A percentile compares a stretch with the other conserved stretches of the same genome.
These are phyloP conservation scores for Arthonia radiata DNA, from an alignment of 495 filamentous ascomycete species.

Conservation along the genomic window DNA sequence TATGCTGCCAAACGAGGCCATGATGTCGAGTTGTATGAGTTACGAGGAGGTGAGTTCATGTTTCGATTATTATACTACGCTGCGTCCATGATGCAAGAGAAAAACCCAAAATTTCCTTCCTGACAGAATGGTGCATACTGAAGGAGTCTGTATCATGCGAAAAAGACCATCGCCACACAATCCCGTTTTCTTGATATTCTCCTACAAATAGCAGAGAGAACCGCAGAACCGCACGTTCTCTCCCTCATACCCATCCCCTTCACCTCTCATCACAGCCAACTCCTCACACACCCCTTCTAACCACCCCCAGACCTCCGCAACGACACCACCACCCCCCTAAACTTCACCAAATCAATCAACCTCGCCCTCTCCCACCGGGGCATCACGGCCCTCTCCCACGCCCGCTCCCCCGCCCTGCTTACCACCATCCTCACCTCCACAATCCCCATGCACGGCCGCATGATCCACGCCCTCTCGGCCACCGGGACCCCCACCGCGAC, in stretches of 20 bases:
- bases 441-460: constrained; percentile 87
- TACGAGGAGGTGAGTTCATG: constrained; percentile 50
- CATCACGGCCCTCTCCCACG: constrained; percentile 58
- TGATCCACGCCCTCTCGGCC: constrained; percentile 63
- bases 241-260: too few relatives aligned
- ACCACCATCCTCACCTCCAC: constrained; percentile 48
- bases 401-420: constrained; percentile 36
- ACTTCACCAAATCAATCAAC: constrained; percentile 97
- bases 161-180: too few relatives aligned
- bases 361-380: constrained; percentile 82
- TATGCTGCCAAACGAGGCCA: constrained; percentile 75
- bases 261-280: too few relatives aligned
- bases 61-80: constrained; percentile 1
- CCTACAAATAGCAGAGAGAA: too few relatives aligned
- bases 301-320: constrained; percentile 49
- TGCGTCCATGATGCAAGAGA: too few relatives aligned
- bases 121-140: too few relatives aligned
- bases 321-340: constrained; percentile 59
- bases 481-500: constrained; percentile 46
- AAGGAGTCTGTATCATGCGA: too few relatives aligned
- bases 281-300: too few relatives aligned
- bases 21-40: constrained; percentile 82
- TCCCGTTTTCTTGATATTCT: too few relatives aligned
- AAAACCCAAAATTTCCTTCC: too few relatives aligned
- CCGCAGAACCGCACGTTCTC: too few relatives aligned